Base-by-base conservation (phyloP, 2,329 filamentous ascomycete species). In the Monilinia laxa region DNA sequence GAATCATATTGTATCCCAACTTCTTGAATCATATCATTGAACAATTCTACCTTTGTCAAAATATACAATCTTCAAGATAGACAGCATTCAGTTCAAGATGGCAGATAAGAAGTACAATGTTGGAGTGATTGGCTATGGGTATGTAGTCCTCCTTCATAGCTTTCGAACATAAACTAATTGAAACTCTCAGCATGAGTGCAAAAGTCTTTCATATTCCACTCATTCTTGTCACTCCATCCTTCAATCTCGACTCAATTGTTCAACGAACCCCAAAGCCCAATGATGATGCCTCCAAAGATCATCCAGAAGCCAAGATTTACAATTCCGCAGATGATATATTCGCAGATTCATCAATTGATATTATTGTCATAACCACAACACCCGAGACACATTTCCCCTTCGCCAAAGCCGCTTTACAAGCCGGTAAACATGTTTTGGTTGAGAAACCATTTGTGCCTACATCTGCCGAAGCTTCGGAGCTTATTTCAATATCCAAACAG, bases 191-290 rank as follows among this genome's bases (percentile, higher is more conserved):
- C 72, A 77, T 87, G 74, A 85, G 83, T 66, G 91, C 91, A 78
- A 93, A 93, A 76, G 83, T 90, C 79, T 95, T 94, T 79, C 91
- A 95, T 78, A 92, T 94, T 75, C 91, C 91, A 69, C 90, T 93
- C 79, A 84, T 95, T 78, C 80, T 81, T 64, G 82, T 83, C 40
- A 86, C 88, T 0, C 82, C 87, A 9, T 80, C 85, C 65, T 83
- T 93, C 75, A 87, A 82, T 63, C 85, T 94, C 25, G 85, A 92
- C 75, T 86, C 89, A 70, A 87, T 95, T 71, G 88, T 94, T 38
- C 91, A 95, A 78, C 87, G 91, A 68, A 85, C 80, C 6, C 90
- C 90, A 7, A 85, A 84, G 70, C 78, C 84, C 2, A 80, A 82
- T 63, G 84, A 89, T 76, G 89, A 91, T 68, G 90, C 90, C 0